These are phyloP conservation scores for Pythium rishiriense DNA, from an alignment of 352 stramenopile species.

Conservation along the genomic window DNA sequence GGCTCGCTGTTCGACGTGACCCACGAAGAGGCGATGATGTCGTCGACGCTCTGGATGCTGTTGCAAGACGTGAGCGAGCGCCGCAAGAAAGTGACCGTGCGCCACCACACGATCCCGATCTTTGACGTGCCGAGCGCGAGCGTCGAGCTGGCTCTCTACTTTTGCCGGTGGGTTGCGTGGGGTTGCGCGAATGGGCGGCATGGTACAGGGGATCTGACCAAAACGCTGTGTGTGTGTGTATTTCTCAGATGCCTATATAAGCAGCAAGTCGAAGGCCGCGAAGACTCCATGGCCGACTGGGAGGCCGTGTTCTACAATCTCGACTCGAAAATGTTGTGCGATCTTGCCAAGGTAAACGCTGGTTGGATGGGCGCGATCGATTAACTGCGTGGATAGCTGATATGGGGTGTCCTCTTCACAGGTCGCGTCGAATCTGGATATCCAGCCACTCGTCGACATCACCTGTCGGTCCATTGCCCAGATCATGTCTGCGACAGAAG, in stretches of 20 bases:
- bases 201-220: background rate
- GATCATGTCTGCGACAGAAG: slow-evolving; percentile 83
- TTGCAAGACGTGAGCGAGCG: slow-evolving; percentile 65
- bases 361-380: background rate
- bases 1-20: slow-evolving; percentile 68
- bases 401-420: slow-evolving; percentile 2
- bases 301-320: slow-evolving; percentile 68
- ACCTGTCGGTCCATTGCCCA: slow-evolving; percentile 81
- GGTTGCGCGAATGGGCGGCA: background rate
- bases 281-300: slow-evolving; percentile 59
- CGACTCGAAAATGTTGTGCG: slow-evolving; percentile 77
- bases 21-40: slow-evolving; percentile 88
- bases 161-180: slow-evolving; percentile 52
- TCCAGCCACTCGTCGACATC: slow-evolving; percentile 77
- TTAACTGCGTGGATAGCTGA: background rate
- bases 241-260: slow-evolving; percentile 59
- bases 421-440: slow-evolving; percentile 79
- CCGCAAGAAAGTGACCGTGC: slow-evolving; percentile 48
- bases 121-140: slow-evolving; percentile 73
- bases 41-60: slow-evolving; percentile 79
- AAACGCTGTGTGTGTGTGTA: background rate
- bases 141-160: slow-evolving; percentile 69
- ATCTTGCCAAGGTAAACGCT: slow-evolving; percentile 65
- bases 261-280: slow-evolving; percentile 66
- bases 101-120: slow-evolving; percentile 75